Percentiles rank a stretch among this genome's conserved stretches.
phyloP scores from a whole-genome alignment of 1,284 basidiomycete genomes.

The Volvariella volvacea region DNA sequence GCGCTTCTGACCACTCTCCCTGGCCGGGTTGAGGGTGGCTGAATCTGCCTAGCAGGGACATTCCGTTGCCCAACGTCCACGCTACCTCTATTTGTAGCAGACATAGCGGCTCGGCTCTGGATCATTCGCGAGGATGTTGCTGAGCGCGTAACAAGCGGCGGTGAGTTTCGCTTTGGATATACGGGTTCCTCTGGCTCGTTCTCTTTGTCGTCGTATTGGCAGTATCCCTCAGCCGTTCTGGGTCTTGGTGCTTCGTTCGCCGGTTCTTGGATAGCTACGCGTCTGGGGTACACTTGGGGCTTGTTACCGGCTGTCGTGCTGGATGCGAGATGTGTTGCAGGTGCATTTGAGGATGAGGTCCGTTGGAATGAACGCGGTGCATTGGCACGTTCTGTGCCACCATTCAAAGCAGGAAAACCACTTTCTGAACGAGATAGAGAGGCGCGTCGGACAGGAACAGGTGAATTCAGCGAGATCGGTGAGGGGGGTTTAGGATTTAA shows the following conservation, averaged over 20 bases:
- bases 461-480: slow-evolving; percentile 27
- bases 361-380: slow-evolving; percentile 50
- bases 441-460: slow-evolving; percentile 31
- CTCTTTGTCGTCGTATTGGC: slow-evolving; percentile 38
- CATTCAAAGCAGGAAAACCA: slow-evolving; percentile 29
- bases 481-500: slow-evolving; percentile 23
- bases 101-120: slow-evolving; percentile 10
- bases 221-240: slow-evolving; percentile 17
- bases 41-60: slow-evolving; percentile 22
- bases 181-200: slow-evolving; percentile 31
- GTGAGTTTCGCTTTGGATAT: slow-evolving; percentile 22
- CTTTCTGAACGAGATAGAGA: slow-evolving; percentile 65
- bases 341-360: slow-evolving; percentile 34
- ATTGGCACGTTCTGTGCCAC: background rate
- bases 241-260: slow-evolving; percentile 12
- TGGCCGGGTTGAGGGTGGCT: slow-evolving; percentile 24
- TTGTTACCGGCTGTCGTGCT: slow-evolving; percentile 15
- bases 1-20: slow-evolving; percentile 28
- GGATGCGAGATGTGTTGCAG: slow-evolving; percentile 21
- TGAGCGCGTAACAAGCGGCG: slow-evolving; percentile 22
- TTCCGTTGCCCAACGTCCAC: slow-evolving; percentile 25
- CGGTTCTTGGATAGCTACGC: too few relatives aligned
- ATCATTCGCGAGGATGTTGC: slow-evolving; percentile 15
- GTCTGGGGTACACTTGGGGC: too few relatives aligned
- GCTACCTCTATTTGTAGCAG: slow-evolving; percentile 16